These are phyloP conservation scores for Thyridium curvatum DNA, from an alignment of 2,329 filamentous ascomycete genomes.

Conservation along the genomic window DNA sequence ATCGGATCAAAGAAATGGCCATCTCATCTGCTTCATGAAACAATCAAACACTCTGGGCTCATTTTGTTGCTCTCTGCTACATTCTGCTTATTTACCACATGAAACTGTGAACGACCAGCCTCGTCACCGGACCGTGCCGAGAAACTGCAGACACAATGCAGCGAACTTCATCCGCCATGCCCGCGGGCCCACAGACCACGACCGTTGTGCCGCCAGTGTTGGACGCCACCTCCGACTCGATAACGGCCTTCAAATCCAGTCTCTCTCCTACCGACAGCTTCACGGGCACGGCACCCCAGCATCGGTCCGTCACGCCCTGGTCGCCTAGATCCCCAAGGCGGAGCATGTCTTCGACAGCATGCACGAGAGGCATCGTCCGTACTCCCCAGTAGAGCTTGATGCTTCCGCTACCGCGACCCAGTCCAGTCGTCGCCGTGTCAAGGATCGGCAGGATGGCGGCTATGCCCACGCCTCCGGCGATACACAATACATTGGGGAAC, in stretches of 20 bases:
- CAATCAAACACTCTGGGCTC: no score
- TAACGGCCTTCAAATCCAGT: conserved; percentile 13
- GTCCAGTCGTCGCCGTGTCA: conserved; percentile 2
- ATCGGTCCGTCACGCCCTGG: background rate
- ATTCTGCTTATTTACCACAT: no score
- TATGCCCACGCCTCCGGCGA: conserved; percentile 25
- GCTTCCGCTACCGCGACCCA: background rate
- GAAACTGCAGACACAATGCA: conserved; percentile 13
- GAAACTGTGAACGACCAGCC: no score
- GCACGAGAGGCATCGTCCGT: conserved; percentile 4
- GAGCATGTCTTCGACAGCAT: conserved; percentile 10
- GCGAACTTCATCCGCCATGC: conserved; percentile 21
- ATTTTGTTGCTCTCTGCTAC: no score
- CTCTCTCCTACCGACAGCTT: conserved; percentile 14
- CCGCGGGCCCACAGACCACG: conserved; percentile 19
- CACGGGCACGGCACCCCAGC: conserved; percentile 11
- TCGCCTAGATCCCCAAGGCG: background rate
- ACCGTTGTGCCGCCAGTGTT: conserved; percentile 15
- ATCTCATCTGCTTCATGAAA: no score
- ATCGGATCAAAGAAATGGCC: no score
- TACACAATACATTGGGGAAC: conserved; percentile 18
- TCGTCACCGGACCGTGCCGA: no score
- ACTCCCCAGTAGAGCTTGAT: conserved; percentile 18
- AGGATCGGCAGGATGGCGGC: conserved; percentile 21
- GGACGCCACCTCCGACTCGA: conserved; percentile 13